Conservation (phyloP, 1,284 basidiomycete genomes). For the Agroathelia rolfsii region DNA sequence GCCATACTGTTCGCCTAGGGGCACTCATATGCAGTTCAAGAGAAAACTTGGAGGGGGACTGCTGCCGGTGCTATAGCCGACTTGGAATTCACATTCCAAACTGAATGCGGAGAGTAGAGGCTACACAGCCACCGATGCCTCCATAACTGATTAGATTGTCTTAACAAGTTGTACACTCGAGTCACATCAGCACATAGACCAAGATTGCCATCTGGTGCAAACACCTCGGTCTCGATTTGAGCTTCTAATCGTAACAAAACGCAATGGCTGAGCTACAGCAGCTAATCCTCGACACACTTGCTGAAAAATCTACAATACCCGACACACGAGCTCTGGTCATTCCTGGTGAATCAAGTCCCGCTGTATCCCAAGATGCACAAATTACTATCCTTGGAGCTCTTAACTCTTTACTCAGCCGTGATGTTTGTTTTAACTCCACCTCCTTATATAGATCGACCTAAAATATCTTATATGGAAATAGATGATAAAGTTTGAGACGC, state of each 20-base stretch:
- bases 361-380: slow-evolving; percentile 66
- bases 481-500: slow-evolving; percentile 82
- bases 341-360: slow-evolving; percentile 50
- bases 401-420: slow-evolving; percentile 79
- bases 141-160: slow-evolving; percentile 1
- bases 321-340: slow-evolving; percentile 70
- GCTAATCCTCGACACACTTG: slow-evolving; percentile 66
- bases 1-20: slow-evolving; percentile 29
- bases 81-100: no score
- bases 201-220: slow-evolving; percentile 1
- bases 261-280: slow-evolving; percentile 76
- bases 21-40: no score
- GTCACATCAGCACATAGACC: slow-evolving; percentile 15
- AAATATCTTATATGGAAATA: slow-evolving; percentile 23
- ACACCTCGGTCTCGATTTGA: slow-evolving; percentile 1
- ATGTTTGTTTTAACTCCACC: slow-evolving; percentile 41
- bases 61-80: neutral
- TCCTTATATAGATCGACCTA: slow-evolving; percentile 7
- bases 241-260: neutral
- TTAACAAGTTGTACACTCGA: no score
- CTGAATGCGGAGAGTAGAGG: no score
- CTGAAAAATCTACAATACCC: slow-evolving; percentile 45
- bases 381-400: slow-evolving; percentile 78
- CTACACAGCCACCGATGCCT: neutral
- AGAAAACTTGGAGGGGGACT: neutral